Evolutionary conservation across 306 rosid genomes (phyloP).

Genomic region (Lathyrus tuberosus): DNA sequence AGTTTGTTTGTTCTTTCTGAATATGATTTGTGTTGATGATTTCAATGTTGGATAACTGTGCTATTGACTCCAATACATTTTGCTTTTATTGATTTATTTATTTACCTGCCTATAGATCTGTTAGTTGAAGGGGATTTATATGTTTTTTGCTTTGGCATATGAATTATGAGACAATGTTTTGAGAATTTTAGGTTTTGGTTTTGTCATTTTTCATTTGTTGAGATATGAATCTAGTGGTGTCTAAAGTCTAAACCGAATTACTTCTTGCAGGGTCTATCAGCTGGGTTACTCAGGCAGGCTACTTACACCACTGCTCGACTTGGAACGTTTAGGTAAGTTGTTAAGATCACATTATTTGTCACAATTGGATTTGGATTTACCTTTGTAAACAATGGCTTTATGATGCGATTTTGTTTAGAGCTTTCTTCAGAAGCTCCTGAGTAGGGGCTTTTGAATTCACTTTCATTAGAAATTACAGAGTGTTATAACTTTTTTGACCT

Average conservation of each 20-base stretch:
- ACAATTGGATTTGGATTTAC: neutral
- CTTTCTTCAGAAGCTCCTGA: neutral
- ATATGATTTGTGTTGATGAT: slow-evolving; percentile 9
- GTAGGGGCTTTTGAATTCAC: neutral
- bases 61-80: slow-evolving; percentile 2
- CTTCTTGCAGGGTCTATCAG: slow-evolving; percentile 83
- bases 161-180: slow-evolving; percentile 6
- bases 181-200: slow-evolving; percentile 8
- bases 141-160: slow-evolving; percentile 4
- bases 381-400: neutral
- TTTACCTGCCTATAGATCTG: slow-evolving; percentile 36
- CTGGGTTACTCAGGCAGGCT: slow-evolving; percentile 96
- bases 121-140: slow-evolving; percentile 5
- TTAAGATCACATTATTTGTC: neutral
- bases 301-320: slow-evolving; percentile 98
- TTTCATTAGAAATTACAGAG: neutral
- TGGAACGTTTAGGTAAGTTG: slow-evolving; percentile 86
- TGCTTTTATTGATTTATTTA: neutral
- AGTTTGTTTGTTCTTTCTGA: slow-evolving; percentile 17
- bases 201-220: neutral
- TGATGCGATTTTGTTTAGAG: neutral
- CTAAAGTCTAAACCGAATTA: slow-evolving; percentile 40
- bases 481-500: neutral
- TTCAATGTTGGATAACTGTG: slow-evolving; percentile 19
- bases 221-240: slow-evolving; percentile 21